Evolutionary conservation across 345 rosid genomes (phyloP), one percentile per base, ranked within the genome.

Genomic region (Nephelium lappaceum): DNA sequence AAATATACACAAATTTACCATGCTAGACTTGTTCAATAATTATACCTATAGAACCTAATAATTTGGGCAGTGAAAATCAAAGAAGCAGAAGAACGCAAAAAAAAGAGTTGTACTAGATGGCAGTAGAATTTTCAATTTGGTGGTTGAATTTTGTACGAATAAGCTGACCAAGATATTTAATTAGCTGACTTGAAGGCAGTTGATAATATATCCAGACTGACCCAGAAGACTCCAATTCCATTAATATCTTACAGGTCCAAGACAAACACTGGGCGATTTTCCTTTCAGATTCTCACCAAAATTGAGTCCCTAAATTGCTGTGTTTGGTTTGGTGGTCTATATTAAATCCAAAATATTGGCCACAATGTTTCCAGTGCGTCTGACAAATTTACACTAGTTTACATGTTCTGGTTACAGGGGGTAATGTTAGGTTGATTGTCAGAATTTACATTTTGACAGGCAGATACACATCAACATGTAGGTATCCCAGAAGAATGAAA

Each of bases 121-220:
- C n/a, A 62, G 66, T 62, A 62, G 66, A 51, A 18, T 16, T 6
- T 57, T 58, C n/a, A 72, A 39, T 58, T 72, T 6, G 41, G 75
- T 39, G 3, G 65, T 72, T 57, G 49, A 39, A 72, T 6, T 14
- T 70, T 70, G 73, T 51, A 47, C 55, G 57, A 70, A 2, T 18
- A 36, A 36, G 69, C 61, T 11, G 10, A 49, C 3, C 61, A 27
- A 49, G 23, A 25, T 21, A 15, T 25, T 71, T 71, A 53, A 31
- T 51, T 27, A 18, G 55, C 55, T 49, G 55, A 14, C 55, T 18
- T 49, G 55, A 49, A 49, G 6, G 6, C 15, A 15, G 55, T 14
- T 14, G 55, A 12, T 12, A 14, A 49, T 49, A 49, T 49, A 18
- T 4, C 55, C 16, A 49, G 51, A 45, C 51, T 45, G 19, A 38